Conservation (phyloP, 495 filamentous ascomycete genomes). For the Venustampulla echinocandica region DNA sequence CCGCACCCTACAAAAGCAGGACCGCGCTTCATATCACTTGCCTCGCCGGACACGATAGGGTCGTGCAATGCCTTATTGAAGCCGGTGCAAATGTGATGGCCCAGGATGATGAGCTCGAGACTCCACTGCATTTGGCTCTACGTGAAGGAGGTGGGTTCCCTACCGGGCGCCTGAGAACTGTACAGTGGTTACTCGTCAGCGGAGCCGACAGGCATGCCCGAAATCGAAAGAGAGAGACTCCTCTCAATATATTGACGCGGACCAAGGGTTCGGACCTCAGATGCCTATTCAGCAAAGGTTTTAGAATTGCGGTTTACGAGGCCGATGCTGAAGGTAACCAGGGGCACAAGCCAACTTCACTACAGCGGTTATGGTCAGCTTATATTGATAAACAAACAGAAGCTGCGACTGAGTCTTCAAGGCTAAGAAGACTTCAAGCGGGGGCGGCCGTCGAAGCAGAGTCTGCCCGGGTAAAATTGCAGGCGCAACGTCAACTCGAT, state of each 20-base stretch:
- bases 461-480: constrained; percentile 1
- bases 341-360: neutral
- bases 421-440: neutral
- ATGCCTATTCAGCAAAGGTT: neutral
- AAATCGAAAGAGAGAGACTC: constrained; percentile 2
- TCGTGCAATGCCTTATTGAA: constrained; percentile 6
- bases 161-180: constrained; percentile 1
- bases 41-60: neutral
- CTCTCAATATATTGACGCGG: neutral
- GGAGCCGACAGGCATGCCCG: neutral
- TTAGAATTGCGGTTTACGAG: constrained; percentile 1
- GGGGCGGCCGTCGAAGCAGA: neutral
- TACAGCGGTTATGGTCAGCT: constrained; percentile 1
- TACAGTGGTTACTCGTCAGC: constrained; percentile 5
- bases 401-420: constrained; percentile 3
- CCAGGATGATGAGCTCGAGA: constrained; percentile 7
- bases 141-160: neutral
- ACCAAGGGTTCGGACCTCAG: neutral
- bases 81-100: constrained; percentile 3
- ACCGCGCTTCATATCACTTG: constrained; percentile 5
- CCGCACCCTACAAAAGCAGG: constrained; percentile 4
- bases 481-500: neutral
- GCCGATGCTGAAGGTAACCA: constrained; percentile 1
- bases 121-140: constrained; percentile 1
- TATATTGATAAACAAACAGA: constrained; percentile 9